Evolutionary conservation across 139 green algal genomes (phyloP).

Genomic region (Desmodesmus armatus): DNA sequence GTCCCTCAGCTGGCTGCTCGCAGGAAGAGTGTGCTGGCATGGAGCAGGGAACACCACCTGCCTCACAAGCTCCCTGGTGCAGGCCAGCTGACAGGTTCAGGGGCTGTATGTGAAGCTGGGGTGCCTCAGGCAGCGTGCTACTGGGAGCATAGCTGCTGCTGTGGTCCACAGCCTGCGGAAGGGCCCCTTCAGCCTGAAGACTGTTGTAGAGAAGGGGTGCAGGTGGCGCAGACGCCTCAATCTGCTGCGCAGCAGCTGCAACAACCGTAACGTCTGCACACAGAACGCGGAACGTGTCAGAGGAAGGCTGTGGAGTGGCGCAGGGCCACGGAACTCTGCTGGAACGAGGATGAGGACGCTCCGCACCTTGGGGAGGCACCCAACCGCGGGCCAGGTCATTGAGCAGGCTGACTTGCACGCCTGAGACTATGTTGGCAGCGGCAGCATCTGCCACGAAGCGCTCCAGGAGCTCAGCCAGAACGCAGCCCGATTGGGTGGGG

Average conservation of each 20-base stretch:
- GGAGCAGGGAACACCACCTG: background rate
- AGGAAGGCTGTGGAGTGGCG: background rate
- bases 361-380: background rate
- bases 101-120: conserved; percentile 7
- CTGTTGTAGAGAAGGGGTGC: background rate
- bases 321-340: no score
- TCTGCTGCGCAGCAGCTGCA: background rate
- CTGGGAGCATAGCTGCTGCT: background rate
- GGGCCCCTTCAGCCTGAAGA: background rate
- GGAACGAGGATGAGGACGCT: background rate
- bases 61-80: background rate
- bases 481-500: no score
- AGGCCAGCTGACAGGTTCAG: background rate
- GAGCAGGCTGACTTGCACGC: conserved; percentile 22
- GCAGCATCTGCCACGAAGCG: no score
- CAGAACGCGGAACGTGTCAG: background rate
- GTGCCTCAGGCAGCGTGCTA: background rate
- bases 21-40: background rate
- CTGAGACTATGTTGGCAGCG: conserved; percentile 16
- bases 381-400: conserved; percentile 2
- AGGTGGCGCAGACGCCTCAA: background rate
- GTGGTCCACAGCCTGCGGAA: background rate
- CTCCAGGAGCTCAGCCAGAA: no score
- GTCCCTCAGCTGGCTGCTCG: background rate
- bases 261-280: background rate